Percentiles rank a stretch among this genome's conserved stretches.
phyloP scores from a whole-genome alignment of 1,139 yeast genomes.

The Hemisphaericaspora lyxosophila region DNA sequence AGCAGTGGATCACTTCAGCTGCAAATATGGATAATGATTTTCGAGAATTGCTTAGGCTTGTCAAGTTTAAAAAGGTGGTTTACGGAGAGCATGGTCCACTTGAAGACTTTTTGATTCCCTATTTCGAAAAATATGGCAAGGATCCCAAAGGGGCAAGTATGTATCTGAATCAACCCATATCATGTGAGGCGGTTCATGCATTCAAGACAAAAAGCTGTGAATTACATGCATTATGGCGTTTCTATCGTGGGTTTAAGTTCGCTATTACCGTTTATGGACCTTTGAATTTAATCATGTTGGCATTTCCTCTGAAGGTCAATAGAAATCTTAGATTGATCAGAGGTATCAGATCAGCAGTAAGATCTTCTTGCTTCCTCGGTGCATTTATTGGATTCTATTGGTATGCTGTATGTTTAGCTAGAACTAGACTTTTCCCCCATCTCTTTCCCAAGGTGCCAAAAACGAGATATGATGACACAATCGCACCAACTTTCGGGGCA shows the following conservation, averaged over 20 bases:
- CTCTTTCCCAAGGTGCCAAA: constrained; percentile 30
- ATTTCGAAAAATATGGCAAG: constrained; percentile 28
- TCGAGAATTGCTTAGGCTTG: constrained; percentile 21
- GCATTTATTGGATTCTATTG: constrained; percentile 34
- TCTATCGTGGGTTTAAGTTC: constrained; percentile 34
- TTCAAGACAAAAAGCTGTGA: constrained; percentile 35
- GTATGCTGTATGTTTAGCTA: constrained; percentile 39
- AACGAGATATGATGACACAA: constrained; percentile 30
- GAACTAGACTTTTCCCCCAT: constrained; percentile 30
- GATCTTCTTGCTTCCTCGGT: constrained; percentile 37
- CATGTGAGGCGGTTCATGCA: constrained; percentile 35
- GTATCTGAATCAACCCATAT: constrained; percentile 23
- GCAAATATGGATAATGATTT: constrained; percentile 40
- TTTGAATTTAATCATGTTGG: constrained; percentile 30
- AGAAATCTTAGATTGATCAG: constrained; percentile 21
- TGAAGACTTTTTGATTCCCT: constrained; percentile 22
- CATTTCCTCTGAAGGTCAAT: constrained; percentile 24
- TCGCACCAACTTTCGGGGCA: constrained; percentile 32
- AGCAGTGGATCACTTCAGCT: constrained; percentile 42
- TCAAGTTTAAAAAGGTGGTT: constrained; percentile 22
- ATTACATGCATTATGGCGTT: constrained; percentile 40
- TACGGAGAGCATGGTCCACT: constrained; percentile 28
- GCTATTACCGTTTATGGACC: constrained; percentile 36
- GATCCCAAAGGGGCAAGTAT: constrained; percentile 25
- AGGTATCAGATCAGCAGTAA: constrained; percentile 24